A percentile compares a stretch with the other conserved stretches of the same genome.
phyloP scores from a whole-genome alignment of 805 yeast genomes.

The Wickerhamomyces tratensis region DNA sequence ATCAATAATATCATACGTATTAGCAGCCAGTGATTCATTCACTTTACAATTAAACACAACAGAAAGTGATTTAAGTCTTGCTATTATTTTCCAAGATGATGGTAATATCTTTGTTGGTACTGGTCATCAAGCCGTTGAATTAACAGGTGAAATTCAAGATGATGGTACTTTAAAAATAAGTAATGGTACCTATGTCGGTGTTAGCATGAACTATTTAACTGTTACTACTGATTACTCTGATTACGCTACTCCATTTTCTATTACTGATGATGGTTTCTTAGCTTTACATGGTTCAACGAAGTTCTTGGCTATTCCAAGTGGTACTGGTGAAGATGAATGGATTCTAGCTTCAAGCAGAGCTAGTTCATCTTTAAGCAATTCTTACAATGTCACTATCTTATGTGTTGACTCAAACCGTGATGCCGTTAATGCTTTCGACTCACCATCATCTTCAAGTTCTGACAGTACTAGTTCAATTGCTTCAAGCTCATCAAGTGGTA shows the following conservation, averaged over 20 bases:
- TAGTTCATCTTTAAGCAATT: background rate
- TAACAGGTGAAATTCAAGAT: background rate
- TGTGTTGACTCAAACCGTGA: background rate
- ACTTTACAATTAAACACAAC: background rate
- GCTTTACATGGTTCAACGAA: background rate
- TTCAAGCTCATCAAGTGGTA: too few relatives aligned
- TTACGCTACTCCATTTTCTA: slow-evolving; percentile 1
- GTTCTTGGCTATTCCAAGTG: slow-evolving; percentile 3
- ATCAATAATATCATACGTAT: background rate
- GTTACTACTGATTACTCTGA: background rate
- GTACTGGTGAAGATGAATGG: background rate
- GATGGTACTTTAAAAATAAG: background rate
- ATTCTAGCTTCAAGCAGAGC: slow-evolving; percentile 1
- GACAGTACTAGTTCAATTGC: too few relatives aligned
- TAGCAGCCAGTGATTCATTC: background rate
- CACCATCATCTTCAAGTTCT: too few relatives aligned
- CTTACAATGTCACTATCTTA: slow-evolving; percentile 3
- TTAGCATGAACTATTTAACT: slow-evolving; percentile 1
- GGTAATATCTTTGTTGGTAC: background rate
- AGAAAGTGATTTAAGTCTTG: background rate
- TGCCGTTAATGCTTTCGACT: background rate
- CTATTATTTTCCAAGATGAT: background rate
- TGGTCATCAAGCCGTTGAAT: background rate
- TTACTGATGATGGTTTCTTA: slow-evolving; percentile 1
- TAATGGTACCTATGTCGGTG: background rate